Base-by-base conservation (phyloP, 164 flowering plant genomes). In the Pachysandra terminalis region DNA sequence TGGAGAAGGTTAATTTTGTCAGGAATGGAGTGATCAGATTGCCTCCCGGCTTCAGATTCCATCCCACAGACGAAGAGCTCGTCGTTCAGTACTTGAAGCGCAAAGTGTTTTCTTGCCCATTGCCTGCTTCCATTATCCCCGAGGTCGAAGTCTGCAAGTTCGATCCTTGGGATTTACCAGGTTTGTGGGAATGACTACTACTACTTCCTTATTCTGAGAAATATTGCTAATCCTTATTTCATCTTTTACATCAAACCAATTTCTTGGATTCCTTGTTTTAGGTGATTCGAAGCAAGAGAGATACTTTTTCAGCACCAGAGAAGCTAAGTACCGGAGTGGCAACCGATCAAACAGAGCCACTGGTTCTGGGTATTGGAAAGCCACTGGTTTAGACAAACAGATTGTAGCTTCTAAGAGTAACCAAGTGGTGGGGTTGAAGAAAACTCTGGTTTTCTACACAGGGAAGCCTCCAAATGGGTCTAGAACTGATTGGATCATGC, bases 151-250 rank as follows among this genome's bases (percentile, higher is more conserved):
- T 88, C 55, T 86, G 89, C 86, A 86, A 84, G 58, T 72, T 82
- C 60, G 90, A 88, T 74, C 93, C 93, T 28, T 88, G 90, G 90
- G 90, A 88, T 57, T 81, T 88, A 70, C 93, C 90, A 71, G 93
- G 93, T 88, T 28, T 14, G 71, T 68, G 40, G 55, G 14, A 63
- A 21, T 45, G 58, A n/a, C 23, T 15, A 37, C n/a, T n/a, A n/a
- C n/a, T n/a, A n/a, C n/a, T n/a, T n/a, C n/a, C n/a, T n/a, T n/a
- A n/a, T n/a, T n/a, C n/a, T n/a, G n/a, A n/a, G n/a, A n/a, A n/a
- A n/a, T n/a, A n/a, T n/a, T n/a, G n/a, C 22, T 17, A n/a, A n/a
- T n/a, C n/a, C n/a, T n/a, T n/a, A n/a, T n/a, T n/a, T n/a, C n/a
- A n/a, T n/a, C n/a, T n/a, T n/a, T n/a, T n/a, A n/a, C n/a, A n/a